Evolutionary conservation across 139 green algal genomes (phyloP), one percentile per base, ranked within the genome.

Genomic region (Chlorella sp.): DNA sequence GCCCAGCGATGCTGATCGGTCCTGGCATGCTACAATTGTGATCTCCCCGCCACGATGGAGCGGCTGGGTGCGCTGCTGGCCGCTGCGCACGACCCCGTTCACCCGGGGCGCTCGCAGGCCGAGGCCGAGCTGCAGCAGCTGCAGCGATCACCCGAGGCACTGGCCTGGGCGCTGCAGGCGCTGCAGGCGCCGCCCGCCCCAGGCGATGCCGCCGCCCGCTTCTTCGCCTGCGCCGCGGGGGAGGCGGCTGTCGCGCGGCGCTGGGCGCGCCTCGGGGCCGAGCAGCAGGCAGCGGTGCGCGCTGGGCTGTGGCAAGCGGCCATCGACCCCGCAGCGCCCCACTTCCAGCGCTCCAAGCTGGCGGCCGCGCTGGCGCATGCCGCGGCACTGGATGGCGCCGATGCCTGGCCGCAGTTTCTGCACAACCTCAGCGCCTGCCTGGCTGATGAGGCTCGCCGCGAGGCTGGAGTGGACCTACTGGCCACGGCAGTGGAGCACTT

Each of bases 321-420:
- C 34, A 56, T 40, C 1, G 36, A 80, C 28, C 62, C 83, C 6
- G 64, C 36, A 11, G 65, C 22, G 8, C 84, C 84, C 0, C 62
- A 80, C 43, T 88, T 84, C 62, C 76, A 85, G 9, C 34, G 48
- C 19, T 34, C 79, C 26, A 85, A 88, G 62, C 64, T 78, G 6
- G 64, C 69, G 34, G 64, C 43, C 0, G 78, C 60, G 30, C 62
- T 88, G 56, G 73, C 84, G n/a, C 67, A 70, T 24, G 28, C 80
- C 2, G 64, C 78, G 0, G 78, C 60, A 43, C 68, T 84, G 40
- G 67, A 83, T 38, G 75, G 51, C 56, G 76, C 38, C 0, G 28
- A 81, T 14, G 32, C 72, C 54, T 26, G 60, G 17, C 62, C 78
- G 38, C 40, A 56, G 51, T 80, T 87, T 36, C 73, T 64, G 84